Evolutionary conservation across 2,329 filamentous ascomycete genomes (phyloP).

Genomic region (Talaromyces sp.): DNA sequence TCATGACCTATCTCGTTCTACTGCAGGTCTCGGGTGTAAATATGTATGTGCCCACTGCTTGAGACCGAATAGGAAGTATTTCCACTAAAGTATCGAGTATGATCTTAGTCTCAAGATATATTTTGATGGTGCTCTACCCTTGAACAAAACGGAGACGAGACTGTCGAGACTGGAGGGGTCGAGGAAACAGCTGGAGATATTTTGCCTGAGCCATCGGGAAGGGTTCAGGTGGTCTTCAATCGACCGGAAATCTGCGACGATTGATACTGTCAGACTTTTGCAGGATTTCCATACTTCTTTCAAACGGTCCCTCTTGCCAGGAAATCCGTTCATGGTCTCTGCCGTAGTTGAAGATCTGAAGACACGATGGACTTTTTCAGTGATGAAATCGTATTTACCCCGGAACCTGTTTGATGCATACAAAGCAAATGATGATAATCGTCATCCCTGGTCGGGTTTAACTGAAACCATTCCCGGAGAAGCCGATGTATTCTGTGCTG

Average conservation of each 20-base stretch:
- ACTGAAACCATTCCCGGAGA: constrained; percentile 71
- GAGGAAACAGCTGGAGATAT: constrained; percentile 54
- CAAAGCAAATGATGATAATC: constrained; percentile 6
- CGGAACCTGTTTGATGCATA: constrained; percentile 24
- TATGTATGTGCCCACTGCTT: constrained; percentile 53
- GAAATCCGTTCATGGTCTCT: constrained; percentile 70
- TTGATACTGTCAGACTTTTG: constrained; percentile 27
- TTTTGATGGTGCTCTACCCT: constrained; percentile 80
- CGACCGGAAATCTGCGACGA: background rate
- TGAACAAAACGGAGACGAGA: constrained; percentile 61
- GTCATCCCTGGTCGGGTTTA: constrained; percentile 34
- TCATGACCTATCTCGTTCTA: constrained; percentile 60
- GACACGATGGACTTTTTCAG: constrained; percentile 40
- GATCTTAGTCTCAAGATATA: constrained; percentile 62
- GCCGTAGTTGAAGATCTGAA: constrained; percentile 68
- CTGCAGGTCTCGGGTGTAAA: constrained; percentile 55
- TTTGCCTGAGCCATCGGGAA: constrained; percentile 38
- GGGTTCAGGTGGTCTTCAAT: constrained; percentile 25
- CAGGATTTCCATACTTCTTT: constrained; percentile 24
- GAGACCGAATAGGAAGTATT: background rate
- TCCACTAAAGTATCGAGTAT: constrained; percentile 3
- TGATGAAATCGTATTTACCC: constrained; percentile 22
- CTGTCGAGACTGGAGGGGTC: constrained; percentile 58
- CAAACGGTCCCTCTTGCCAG: constrained; percentile 42
- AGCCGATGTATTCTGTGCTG: constrained; percentile 77